phyloP scores from a whole-genome alignment of 176 grass and related monocot genomes.

The Lolium rigidum region DNA sequence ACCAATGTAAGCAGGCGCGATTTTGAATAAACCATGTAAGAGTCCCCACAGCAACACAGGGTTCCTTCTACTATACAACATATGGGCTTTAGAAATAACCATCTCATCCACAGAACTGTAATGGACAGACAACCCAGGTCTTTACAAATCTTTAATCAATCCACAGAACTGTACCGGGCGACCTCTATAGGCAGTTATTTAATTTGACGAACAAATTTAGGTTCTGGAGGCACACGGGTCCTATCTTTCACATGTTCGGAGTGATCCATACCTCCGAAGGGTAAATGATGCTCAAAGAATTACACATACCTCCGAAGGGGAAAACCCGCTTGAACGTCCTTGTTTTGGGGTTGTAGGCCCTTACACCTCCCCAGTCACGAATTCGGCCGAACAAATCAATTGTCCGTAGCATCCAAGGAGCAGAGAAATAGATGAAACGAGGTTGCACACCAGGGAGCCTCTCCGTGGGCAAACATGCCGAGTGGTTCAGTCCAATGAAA shows the following conservation, averaged over 20 bases:
- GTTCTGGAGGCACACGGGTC: background rate
- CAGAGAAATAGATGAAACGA: constrained; percentile 27
- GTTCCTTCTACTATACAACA: too few species aligned
- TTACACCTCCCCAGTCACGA: background rate
- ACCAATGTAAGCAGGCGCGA: too few species aligned
- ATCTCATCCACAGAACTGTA: too few species aligned
- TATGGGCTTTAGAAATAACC: too few species aligned
- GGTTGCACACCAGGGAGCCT: background rate
- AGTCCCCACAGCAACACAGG: too few species aligned
- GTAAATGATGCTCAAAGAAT: background rate
- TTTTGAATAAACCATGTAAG: too few species aligned
- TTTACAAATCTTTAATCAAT: too few species aligned
- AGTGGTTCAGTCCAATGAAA: too few species aligned
- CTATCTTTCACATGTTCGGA: constrained; percentile 1
- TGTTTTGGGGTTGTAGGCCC: background rate
- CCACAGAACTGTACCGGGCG: background rate
- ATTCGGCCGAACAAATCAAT: too few species aligned
- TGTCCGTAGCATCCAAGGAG: background rate
- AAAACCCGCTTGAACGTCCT: background rate
- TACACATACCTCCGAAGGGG: background rate
- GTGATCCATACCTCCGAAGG: background rate
- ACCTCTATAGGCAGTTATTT: background rate
- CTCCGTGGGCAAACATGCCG: too few species aligned
- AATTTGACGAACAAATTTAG: background rate
- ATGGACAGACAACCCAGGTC: too few species aligned